Percentiles rank a stretch among this genome's conserved stretches.
phyloP scores from a whole-genome alignment of 2,329 filamentous ascomycete species.

The Fusarium hostae region DNA sequence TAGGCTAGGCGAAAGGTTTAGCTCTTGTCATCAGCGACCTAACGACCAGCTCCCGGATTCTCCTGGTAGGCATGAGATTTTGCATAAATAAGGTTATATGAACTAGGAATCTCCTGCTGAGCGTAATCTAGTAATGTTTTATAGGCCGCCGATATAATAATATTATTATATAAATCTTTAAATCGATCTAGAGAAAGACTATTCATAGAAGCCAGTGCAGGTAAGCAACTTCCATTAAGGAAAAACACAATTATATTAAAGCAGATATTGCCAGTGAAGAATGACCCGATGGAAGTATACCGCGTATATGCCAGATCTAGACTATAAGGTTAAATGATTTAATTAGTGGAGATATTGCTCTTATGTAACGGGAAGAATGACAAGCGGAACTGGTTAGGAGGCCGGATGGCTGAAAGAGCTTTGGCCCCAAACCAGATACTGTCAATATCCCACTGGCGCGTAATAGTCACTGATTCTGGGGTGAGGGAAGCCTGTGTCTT shows the following conservation, averaged over 20 bases:
- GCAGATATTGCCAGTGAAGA: neutral
- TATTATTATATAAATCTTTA: constrained; percentile 7
- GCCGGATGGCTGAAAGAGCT: no score
- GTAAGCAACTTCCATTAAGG: neutral
- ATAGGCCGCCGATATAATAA: constrained; percentile 1
- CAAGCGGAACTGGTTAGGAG: no score
- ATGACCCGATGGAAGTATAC: neutral
- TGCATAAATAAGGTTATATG: constrained; percentile 1
- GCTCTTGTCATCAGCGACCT: neutral
- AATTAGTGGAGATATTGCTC: neutral
- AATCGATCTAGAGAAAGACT: neutral
- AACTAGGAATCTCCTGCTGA: constrained; percentile 1
- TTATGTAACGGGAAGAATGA: neutral
- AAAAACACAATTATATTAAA: constrained; percentile 14
- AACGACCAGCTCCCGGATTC: neutral
- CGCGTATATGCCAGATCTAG: neutral
- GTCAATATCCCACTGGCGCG: no score
- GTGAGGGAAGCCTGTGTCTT: no score
- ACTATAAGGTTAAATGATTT: neutral
- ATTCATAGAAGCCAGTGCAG: neutral
- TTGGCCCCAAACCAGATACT: no score
- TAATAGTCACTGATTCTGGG: no score
- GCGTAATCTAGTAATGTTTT: neutral
- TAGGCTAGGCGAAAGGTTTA: no score
- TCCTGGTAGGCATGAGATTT: constrained; percentile 8